Base-by-base conservation (phyloP, 345 rosid genomes). In the Brassica cretica region DNA sequence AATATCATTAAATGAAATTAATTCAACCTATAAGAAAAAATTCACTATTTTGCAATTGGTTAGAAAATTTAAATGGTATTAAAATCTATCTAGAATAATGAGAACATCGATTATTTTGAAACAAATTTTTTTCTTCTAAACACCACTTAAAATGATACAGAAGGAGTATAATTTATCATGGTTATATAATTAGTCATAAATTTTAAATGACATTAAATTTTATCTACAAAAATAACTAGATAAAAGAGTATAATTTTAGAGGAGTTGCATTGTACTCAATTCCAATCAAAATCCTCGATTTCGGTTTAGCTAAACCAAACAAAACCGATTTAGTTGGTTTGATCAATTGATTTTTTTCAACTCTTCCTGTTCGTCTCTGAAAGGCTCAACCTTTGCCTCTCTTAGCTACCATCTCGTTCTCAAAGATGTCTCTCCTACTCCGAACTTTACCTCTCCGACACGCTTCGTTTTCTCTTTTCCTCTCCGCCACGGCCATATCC, bases 401-500 rank as follows among this genome's bases (percentile, higher is more conserved):
- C 24, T 55, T 55, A 3, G 27, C 25, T 56, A 2, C 8, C 58
- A 19, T 15, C n/a, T 4, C 71, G 64, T 71, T 53, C 64, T 2
- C 74, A 39, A 64, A 58, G 24, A 88, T 87, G 93, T 82, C 89
- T 49, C 81, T 87, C 51, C 77, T 88, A 21, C 71, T 80, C 59
- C 70, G 82, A 49, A 76, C 85, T 70, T 64, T 73, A 8, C 76
- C 84, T 72, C 72, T 84, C 21, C 60, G 82, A 39, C 82, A 84
- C 60, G 76, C 87, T 18, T 78, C 91, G 18, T 78, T 82, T 15
- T 82, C 90, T 37, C 82, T 76, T 69, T 61, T 84, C 15, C 79
- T 71, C 78, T 46, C 80, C 71, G 78, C 79, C 33, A 19, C 84
- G 77, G 25, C 82, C 62, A 14, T 80, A 78, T 79, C 76, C 10